Base-by-base conservation (phyloP, 768 basidiomycete genomes). In the Russula sp. region DNA sequence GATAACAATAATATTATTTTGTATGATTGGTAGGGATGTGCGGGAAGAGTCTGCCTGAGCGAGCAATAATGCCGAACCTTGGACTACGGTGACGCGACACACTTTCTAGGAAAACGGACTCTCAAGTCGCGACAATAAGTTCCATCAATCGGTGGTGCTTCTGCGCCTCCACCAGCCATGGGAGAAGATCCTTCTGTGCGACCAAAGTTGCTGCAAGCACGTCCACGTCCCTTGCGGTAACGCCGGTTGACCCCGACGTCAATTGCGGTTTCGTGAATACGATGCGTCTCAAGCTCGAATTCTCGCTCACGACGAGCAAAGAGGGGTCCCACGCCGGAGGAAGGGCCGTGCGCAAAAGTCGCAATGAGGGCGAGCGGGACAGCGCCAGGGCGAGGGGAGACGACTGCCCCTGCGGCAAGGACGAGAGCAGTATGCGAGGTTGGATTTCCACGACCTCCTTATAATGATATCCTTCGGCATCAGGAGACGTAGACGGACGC, bases 101-200 rank as follows among this genome's bases (percentile, higher is more conserved):
- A 20, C 29, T 48, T 39, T 22, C 6, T 14, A 52, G 18, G 18
- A 10, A 46, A 34, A 39, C 9, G 47, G 20, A 7, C 16, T 25
- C 54, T 66, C 55, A 58, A 34, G 57, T 8, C 7, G 46, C 46
- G 4, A 29, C 34, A 38, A 63, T 45, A 41, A 63, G 62, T 29
- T 32, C 20, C 41, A 63, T 49, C 57, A 63, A 42, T 34, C 57
- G 39, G 29, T 3, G 47, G 14, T 63, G 52, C 10, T 59, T 42
- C 39, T 55, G 52, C 3, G 62, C 62, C 36, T 63, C 62, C 34
- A 59, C 7, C 6, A 63, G 46, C 62, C 62, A 63, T 18, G 62
- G 58, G 16, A 54, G 57, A 34, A 7, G 7, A 18, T 32, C 52
- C 25, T 22, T 34, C 41, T 34, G 22, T 7, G 50, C 50, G 29